Evolutionary conservation across 768 basidiomycete genomes (phyloP).

Genomic region (Phaeolepiota aurea): DNA sequence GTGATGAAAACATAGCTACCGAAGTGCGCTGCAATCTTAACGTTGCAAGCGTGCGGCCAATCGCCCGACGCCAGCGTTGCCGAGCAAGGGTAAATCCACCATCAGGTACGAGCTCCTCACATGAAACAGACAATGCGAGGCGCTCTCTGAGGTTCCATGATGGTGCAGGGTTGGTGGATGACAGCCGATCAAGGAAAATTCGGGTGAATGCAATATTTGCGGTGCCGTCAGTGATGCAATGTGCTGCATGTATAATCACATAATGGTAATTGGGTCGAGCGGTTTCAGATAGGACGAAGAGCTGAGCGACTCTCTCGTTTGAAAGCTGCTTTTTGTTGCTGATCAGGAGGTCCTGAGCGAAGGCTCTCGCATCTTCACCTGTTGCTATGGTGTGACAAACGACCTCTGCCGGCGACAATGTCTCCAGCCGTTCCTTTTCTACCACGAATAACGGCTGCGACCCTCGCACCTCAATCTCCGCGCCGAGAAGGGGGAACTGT

Average conservation of each 20-base stretch:
- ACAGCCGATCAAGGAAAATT: constrained; percentile 36
- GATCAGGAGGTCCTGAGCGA: constrained; percentile 19
- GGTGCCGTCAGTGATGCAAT: constrained; percentile 43
- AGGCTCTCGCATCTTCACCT: constrained; percentile 20
- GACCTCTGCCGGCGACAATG: constrained; percentile 29
- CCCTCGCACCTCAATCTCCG: constrained; percentile 23
- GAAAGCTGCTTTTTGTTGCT: constrained; percentile 30
- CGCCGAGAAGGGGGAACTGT: constrained; percentile 40
- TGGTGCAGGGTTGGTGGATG: constrained; percentile 2
- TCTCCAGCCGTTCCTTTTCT: constrained; percentile 22
- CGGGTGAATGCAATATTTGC: constrained; percentile 31
- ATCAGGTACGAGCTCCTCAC: constrained; percentile 26
- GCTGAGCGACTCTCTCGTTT: constrained; percentile 28
- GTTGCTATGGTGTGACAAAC: constrained; percentile 22
- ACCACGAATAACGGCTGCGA: constrained; percentile 32
- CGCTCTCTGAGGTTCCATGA: constrained; percentile 24
- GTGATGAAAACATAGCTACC: neutral
- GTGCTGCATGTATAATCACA: constrained; percentile 34
- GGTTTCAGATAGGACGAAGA: constrained; percentile 31
- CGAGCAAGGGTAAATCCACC: constrained; percentile 22
- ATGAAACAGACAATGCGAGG: constrained; percentile 30
- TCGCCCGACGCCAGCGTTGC: constrained; percentile 37
- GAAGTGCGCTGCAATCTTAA: constrained; percentile 23
- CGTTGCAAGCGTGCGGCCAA: constrained; percentile 17
- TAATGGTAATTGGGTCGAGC: constrained; percentile 29